Base-by-base conservation (phyloP, 331 rosid genomes). In the Cydonia oblonga region DNA sequence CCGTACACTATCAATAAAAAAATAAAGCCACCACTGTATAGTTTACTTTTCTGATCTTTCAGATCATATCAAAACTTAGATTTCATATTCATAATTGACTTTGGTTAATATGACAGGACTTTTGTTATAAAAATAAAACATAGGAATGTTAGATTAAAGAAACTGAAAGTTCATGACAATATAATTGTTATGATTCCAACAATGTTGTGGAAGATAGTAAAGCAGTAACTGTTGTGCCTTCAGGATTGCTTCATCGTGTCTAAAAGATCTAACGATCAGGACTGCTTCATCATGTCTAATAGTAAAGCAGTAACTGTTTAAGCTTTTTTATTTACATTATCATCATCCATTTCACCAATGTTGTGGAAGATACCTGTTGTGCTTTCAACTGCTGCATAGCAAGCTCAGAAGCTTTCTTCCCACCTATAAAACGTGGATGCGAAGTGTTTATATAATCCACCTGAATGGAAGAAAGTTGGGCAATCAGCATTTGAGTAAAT, bases 401-500 rank as follows among this genome's bases (percentile, higher is more conserved):
- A 72, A 35, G 74, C 81, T 84, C 83, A 72, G 77, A 64, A 68
- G 85, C 85, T 75, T 76, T 81, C 61, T 68, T 81, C 67, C 88
- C 83, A 19, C 85, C 85, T 72, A 84, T 57, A 57, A 84, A 84
- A 20, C 73, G 73, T 72, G 79, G 83, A 69, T 84, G 77, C 15
- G 88, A 78, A 24, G 83, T 78, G 75, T 81, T 81, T 68, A 84
- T 78, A 72, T 68, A 84, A 75, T 65, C 88, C 77, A 84, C 78
- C 85, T 84, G 83, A 44, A 69, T 40, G 22, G 71, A 69, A 54
- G 49, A 38, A 53, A 60, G 74, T 33, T 53, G 38, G 23, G 65
- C 20, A 4, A 22, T 75, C 69, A 70, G 77, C 80, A 53, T 24
- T 23, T 26, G 64, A 75, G 40, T 63, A 59, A 66, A 28, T 35